phyloP scores from a whole-genome alignment of 306 rosid species.

The Betula pendula region DNA sequence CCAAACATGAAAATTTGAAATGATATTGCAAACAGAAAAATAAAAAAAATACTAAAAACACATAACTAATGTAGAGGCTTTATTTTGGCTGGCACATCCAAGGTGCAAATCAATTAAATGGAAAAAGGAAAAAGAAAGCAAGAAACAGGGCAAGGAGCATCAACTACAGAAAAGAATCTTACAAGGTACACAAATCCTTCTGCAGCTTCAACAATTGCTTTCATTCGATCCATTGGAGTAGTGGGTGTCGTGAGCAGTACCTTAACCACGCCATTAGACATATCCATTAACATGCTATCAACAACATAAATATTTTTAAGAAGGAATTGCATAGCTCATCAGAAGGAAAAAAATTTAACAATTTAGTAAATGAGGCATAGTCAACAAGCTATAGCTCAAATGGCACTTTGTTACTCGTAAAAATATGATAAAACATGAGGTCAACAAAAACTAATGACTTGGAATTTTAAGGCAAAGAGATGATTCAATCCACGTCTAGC shows the following conservation, averaged over 20 bases:
- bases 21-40: conserved; percentile 1
- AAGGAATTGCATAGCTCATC: not conserved
- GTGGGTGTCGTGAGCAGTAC: conserved; percentile 93
- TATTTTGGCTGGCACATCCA: not conserved
- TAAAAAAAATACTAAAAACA: not conserved
- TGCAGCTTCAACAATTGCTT: conserved; percentile 76
- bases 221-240: conserved; percentile 75
- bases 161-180: conserved; percentile 31
- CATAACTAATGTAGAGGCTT: not conserved
- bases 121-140: not conserved
- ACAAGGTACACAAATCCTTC: conserved; percentile 89
- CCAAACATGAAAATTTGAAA: not conserved
- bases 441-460: not conserved
- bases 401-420: not conserved
- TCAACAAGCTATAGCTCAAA: not conserved
- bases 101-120: not conserved
- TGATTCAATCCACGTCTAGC: not conserved
- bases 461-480: not conserved
- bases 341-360: not conserved
- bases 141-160: conserved; percentile 1
- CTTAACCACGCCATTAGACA: conserved; percentile 43
- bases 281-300: not conserved
- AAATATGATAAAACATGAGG: not conserved
- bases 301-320: not conserved
- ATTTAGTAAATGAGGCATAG: not conserved